Evolutionary conservation across 1,139 yeast species (phyloP), one percentile per base, ranked within the genome.

Genomic region (Yamadazyma mexicana): DNA sequence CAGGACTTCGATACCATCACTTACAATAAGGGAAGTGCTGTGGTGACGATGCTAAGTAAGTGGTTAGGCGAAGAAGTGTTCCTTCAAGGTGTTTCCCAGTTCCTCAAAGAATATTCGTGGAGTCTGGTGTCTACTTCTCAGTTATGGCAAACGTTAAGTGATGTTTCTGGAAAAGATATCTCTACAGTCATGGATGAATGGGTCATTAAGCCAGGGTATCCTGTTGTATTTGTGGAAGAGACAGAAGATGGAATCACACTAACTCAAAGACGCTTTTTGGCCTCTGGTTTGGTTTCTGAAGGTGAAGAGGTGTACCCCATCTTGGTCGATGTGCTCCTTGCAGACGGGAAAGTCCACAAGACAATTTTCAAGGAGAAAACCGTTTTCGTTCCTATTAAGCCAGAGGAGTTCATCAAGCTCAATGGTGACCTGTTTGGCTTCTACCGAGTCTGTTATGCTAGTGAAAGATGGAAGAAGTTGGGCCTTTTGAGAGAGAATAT

Each of bases 141-240:
- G 58, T 75, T 88, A 56, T 88, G 96, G 96, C 75, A 73, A 41
- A 83, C 94, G 22, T 69, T 87, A 41, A 66, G 85, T 38, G 85
- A 80, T 40, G 92, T 79, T 30, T 78, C 88, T 35, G 94, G 95
- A 35, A 76, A 84, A 59, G 88, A 87, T 51, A 88, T 88, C 40
- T 77, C 74, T 45, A 64, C 69, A 43, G 83, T 84, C 42, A 87
- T 88, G 95, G 80, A 82, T 52, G 72, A 79, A 43, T 88, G 96
- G 96, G 87, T 95, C 43, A 80, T 82, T 52, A 79, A 83, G 55
- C 79, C 86, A 46, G 96, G 96, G 9, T 88, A 75, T 70, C 96
- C 96, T 17, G 77, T 87, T n/a, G 67, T 88, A 35, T 70, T 80
- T 27, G 92, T 87, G 26, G 59, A 65, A 34, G 77, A 46, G 46